Conservation (phyloP, 768 basidiomycete genomes). For the Termitomyces sp. region DNA sequence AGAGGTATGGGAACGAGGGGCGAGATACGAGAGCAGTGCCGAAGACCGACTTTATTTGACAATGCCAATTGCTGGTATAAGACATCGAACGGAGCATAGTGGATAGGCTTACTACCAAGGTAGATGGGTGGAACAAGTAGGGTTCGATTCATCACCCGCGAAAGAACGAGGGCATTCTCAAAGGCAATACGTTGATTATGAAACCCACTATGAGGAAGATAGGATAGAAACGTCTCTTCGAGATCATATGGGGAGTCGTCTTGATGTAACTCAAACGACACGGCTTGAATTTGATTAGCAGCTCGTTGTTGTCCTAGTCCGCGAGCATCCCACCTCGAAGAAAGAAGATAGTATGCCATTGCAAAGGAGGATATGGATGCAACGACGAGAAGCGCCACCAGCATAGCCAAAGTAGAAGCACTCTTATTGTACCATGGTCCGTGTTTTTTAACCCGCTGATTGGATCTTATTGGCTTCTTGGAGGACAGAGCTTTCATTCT, state of each 20-base stretch:
- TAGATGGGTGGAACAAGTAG: constrained; percentile 74
- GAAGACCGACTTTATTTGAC: constrained; percentile 45
- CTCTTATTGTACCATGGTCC: constrained; percentile 16
- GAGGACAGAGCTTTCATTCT: constrained; percentile 46
- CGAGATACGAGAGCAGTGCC: constrained; percentile 42
- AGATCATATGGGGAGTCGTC: constrained; percentile 14
- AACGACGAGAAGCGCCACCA: constrained; percentile 41
- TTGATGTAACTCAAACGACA: constrained; percentile 19
- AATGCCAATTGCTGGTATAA: constrained; percentile 40
- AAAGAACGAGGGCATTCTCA: constrained; percentile 77
- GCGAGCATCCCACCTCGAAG: constrained; percentile 48
- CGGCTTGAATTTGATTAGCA: constrained; percentile 28
- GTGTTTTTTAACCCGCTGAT: not conserved
- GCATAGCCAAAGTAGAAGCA: constrained; percentile 33
- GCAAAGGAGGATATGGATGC: constrained; percentile 50
- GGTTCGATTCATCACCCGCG: constrained; percentile 67
- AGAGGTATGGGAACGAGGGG: constrained; percentile 30
- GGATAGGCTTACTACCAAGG: constrained; percentile 55
- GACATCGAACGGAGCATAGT: constrained; percentile 50
- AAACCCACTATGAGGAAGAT: constrained; percentile 79
- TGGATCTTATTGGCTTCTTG: constrained; percentile 9
- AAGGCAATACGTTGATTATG: constrained; percentile 86
- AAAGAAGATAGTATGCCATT: constrained; percentile 59
- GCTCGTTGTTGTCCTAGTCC: constrained; percentile 14
- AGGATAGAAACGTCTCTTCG: constrained; percentile 53